phyloP scores from a whole-genome alignment of 2,329 filamentous ascomycete species.

The Xylaria hypoxylon region DNA sequence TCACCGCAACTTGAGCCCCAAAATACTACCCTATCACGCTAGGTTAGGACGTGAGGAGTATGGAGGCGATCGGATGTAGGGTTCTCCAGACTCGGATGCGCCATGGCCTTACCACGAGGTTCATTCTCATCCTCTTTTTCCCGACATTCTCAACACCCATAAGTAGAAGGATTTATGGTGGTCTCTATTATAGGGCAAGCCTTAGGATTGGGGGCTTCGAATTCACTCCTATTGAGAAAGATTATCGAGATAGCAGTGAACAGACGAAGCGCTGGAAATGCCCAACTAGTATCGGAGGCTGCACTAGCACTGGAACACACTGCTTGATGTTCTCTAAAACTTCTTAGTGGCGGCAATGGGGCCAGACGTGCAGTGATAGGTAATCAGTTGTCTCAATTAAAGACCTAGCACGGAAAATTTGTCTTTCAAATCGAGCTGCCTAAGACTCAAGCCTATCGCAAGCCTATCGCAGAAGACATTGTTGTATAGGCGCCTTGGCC shows the following conservation, averaged over 20 bases:
- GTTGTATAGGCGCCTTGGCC: neutral
- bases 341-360: slow-evolving; percentile 6
- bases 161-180: neutral
- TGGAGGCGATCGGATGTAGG: slow-evolving; percentile 21
- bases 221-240: neutral
- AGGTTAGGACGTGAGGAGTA: slow-evolving; percentile 10
- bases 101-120: neutral
- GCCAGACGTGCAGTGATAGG: slow-evolving; percentile 1
- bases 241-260: slow-evolving; percentile 7
- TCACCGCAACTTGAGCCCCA: slow-evolving; percentile 21
- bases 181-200: neutral
- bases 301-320: slow-evolving; percentile 26
- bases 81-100: slow-evolving; percentile 28
- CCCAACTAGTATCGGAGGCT: slow-evolving; percentile 6
- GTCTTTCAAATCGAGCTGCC: slow-evolving; percentile 7
- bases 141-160: neutral
- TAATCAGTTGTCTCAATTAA: slow-evolving; percentile 21
- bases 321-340: slow-evolving; percentile 12
- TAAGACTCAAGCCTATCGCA: neutral
- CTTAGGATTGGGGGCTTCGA: neutral
- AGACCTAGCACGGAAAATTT: slow-evolving; percentile 3
- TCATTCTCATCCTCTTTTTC: slow-evolving; percentile 5
- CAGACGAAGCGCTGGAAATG: neutral
- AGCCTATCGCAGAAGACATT: no score
- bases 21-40: slow-evolving; percentile 13